phyloP scores from a whole-genome alignment of 495 filamentous ascomycete species.

The Pseudotulostoma volvatum region DNA sequence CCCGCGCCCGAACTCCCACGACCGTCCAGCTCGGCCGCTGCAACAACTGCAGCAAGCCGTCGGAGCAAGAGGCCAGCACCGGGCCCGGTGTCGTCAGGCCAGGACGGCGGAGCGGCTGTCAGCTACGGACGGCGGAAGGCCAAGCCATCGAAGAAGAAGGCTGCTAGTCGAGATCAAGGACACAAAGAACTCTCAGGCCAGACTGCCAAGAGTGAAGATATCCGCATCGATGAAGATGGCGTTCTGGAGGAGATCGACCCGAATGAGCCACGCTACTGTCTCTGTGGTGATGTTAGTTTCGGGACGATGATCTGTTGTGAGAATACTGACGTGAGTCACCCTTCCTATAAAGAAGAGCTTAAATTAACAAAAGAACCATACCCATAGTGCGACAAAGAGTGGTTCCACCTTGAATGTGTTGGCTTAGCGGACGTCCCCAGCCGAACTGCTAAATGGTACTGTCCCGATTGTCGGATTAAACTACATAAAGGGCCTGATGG shows the following conservation, averaged over 20 bases:
- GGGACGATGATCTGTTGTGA: conserved; percentile 95
- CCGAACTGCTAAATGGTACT: conserved; percentile 83
- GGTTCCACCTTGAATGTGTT: conserved; percentile 91
- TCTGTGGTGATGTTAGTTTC: conserved; percentile 82
- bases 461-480: conserved; percentile 63
- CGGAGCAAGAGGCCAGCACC: conserved; percentile 59
- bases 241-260: conserved; percentile 63
- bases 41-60: conserved; percentile 18
- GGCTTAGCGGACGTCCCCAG: conserved; percentile 58
- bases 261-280: conserved; percentile 75
- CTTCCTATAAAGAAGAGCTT: conserved; percentile 3
- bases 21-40: conserved; percentile 31
- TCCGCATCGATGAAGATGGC: conserved; percentile 31
- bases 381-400: conserved; percentile 52
- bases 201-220: conserved; percentile 17
- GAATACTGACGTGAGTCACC: conserved; percentile 60
- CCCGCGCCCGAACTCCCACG: conserved; percentile 34
- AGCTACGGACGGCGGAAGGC: conserved; percentile 67
- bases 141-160: conserved; percentile 46
- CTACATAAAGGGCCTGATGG: conserved; percentile 38
- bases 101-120: conserved; percentile 55
- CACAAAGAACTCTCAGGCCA: conserved; percentile 2
- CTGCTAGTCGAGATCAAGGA: conserved; percentile 19
- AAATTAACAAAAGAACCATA: conserved; percentile 13
- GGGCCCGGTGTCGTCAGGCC: conserved; percentile 50